Percentiles rank a stretch among this genome's conserved stretches.
Evolutionary conservation across 352 stramenopile genomes (phyloP).

Genomic region (Globisporangium cystogenes): DNA sequence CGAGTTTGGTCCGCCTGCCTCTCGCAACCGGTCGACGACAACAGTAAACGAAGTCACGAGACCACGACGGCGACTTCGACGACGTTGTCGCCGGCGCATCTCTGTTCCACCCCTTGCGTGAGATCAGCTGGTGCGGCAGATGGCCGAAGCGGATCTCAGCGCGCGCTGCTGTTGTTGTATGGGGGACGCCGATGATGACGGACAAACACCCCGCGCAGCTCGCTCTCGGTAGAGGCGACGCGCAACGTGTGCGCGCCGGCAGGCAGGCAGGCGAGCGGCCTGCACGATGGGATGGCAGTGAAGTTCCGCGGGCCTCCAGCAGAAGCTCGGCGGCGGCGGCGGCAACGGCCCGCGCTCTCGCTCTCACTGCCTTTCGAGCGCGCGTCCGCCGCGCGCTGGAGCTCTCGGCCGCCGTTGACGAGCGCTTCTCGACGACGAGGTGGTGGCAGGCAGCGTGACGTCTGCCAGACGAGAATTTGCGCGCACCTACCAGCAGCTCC

Average conservation of each 20-base stretch:
- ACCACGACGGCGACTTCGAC: background rate
- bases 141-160: conserved; percentile 12
- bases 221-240: background rate
- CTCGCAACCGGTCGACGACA: too few relatives aligned
- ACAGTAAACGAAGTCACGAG: too few relatives aligned
- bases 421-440: too few relatives aligned
- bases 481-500: background rate
- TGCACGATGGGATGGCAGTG: background rate
- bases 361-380: too few relatives aligned
- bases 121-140: conserved; percentile 15
- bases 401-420: too few relatives aligned
- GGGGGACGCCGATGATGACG: background rate
- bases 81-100: background rate
- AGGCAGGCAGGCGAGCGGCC: background rate
- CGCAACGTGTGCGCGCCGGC: too few relatives aligned
- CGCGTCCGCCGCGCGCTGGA: too few relatives aligned
- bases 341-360: background rate
- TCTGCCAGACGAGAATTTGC: background rate
- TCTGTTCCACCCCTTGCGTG: conserved; percentile 4
- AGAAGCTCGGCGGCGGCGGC: conserved; percentile 5
- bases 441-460: too few relatives aligned
- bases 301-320: too few relatives aligned
- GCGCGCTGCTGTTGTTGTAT: background rate
- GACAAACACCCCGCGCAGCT: too few relatives aligned
- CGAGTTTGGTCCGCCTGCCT: too few relatives aligned